Conservation (phyloP, 345 rosid genomes). For the Populus alba region DNA sequence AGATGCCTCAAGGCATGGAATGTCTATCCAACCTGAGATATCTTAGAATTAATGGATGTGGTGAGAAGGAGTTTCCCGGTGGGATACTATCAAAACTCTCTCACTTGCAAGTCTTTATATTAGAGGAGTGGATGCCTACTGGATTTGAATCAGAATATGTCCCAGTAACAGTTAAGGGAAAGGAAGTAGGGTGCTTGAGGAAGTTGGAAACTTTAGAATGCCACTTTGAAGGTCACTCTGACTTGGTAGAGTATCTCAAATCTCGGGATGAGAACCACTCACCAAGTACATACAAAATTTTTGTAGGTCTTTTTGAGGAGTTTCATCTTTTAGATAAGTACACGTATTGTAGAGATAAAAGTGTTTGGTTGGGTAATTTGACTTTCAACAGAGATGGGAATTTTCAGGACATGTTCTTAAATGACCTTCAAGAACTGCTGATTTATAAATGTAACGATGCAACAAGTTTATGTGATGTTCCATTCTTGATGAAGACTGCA, state of each 20-base stretch:
- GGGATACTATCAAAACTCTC: too few species aligned
- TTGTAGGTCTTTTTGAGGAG: not conserved
- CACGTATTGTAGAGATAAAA: not conserved
- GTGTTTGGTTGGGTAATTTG: not conserved
- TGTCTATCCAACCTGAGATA: too few species aligned
- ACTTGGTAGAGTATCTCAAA: not conserved
- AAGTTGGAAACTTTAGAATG: constrained; percentile 6
- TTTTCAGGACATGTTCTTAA: not conserved
- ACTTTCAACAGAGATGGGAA: not conserved
- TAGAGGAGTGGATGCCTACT: not conserved
- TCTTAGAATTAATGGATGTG: too few species aligned
- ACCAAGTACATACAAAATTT: not conserved
- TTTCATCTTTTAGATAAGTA: too few species aligned
- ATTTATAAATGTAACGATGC: not conserved
- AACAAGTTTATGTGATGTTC: not conserved
- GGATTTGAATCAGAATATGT: not conserved
- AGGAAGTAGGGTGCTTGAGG: constrained; percentile 1
- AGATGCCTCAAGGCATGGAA: too few species aligned
- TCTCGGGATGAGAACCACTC: not conserved
- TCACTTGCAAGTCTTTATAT: not conserved
- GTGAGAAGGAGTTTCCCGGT: too few species aligned
- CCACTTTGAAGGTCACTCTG: not conserved
- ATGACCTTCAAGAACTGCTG: not conserved
- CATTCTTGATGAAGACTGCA: not conserved
- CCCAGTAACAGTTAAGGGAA: not conserved